A percentile compares a stretch with the other conserved stretches of the same genome.
Evolutionary conservation across 2,329 filamentous ascomycete genomes (phyloP).

Genomic region (Apiospora koreana): DNA sequence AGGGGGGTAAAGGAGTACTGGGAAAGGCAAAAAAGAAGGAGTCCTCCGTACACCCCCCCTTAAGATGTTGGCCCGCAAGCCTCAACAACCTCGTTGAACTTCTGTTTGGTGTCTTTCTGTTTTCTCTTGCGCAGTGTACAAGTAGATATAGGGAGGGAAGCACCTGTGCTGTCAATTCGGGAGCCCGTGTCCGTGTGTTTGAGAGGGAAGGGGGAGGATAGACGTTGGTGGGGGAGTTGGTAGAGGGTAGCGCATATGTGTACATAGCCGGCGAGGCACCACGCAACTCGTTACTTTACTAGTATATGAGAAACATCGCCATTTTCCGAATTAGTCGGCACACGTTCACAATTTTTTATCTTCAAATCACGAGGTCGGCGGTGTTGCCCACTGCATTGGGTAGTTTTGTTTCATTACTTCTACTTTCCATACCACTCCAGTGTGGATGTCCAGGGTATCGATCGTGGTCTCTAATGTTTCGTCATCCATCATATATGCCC

Average conservation of each 20-base stretch:
- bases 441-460: conserved; percentile 11
- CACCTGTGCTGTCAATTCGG: neutral
- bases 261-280: conserved; percentile 15
- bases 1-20: neutral
- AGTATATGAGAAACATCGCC: conserved; percentile 14
- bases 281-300: conserved; percentile 9
- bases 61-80: neutral
- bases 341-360: neutral
- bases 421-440: conserved; percentile 7
- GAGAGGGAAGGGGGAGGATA: neutral
- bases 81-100: neutral
- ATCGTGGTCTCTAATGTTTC: conserved; percentile 11
- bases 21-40: neutral
- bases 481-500: neutral
- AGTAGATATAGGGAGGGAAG: neutral
- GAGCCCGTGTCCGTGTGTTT: neutral
- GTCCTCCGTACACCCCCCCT: neutral
- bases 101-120: neutral
- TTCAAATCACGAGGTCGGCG: neutral
- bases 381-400: neutral
- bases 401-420: neutral
- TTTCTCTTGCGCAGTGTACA: neutral
- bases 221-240: neutral
- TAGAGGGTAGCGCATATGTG: conserved; percentile 14
- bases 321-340: neutral